phyloP scores from a whole-genome alignment of 352 stramenopile species.

The Sclerospora graminicola region DNA sequence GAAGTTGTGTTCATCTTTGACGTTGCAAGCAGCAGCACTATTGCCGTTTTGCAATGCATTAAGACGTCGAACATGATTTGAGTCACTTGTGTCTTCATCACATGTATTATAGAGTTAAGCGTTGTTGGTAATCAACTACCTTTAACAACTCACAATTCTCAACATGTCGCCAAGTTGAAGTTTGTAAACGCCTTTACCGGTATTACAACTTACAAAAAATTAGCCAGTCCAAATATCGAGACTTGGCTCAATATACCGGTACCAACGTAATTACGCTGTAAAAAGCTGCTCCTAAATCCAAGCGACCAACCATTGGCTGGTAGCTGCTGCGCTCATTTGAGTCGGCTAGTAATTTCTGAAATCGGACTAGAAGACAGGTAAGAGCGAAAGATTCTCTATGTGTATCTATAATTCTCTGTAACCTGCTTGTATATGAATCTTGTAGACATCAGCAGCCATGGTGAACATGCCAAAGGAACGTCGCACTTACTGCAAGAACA shows the following conservation, averaged over 20 bases:
- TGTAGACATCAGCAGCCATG: conserved; percentile 88
- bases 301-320: conserved; percentile 22
- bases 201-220: too few relatives aligned
- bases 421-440: neutral
- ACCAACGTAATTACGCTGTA: conserved; percentile 6
- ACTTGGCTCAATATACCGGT: neutral
- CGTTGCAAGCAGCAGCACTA: too few relatives aligned
- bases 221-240: too few relatives aligned
- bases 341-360: conserved; percentile 59
- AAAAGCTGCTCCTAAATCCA: conserved; percentile 6
- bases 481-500: conserved; percentile 98
- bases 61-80: too few relatives aligned
- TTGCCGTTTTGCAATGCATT: too few relatives aligned
- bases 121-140: too few relatives aligned
- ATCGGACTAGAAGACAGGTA: conserved; percentile 85
- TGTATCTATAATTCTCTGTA: neutral
- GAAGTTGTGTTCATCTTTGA: too few relatives aligned
- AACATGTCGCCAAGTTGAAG: too few relatives aligned
- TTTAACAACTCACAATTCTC: too few relatives aligned
- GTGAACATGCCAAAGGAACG: conserved; percentile 99
- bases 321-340: conserved; percentile 20
- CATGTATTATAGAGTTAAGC: too few relatives aligned
- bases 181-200: too few relatives aligned
- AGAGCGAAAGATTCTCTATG: conserved; percentile 1
- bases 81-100: too few relatives aligned